Conservation (phyloP, 768 basidiomycete species). For the Tephrocybe sp. region DNA sequence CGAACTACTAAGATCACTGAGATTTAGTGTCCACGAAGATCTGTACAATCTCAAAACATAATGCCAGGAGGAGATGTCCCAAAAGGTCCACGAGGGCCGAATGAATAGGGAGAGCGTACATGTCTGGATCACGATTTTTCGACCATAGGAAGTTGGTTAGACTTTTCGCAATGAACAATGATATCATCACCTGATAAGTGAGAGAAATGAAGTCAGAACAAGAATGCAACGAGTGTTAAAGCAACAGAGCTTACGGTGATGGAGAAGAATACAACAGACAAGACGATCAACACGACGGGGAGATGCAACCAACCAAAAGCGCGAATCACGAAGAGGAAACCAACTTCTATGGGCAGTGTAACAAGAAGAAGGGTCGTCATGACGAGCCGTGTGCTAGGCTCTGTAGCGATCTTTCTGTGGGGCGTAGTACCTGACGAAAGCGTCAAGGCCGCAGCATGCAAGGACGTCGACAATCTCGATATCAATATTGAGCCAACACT, state of each 20-base stretch:
- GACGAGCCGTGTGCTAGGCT: constrained; percentile 49
- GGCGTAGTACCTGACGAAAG: constrained; percentile 20
- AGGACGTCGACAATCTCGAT: constrained; percentile 84
- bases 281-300: constrained; percentile 62
- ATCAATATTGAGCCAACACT: constrained; percentile 89
- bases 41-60: constrained; percentile 69
- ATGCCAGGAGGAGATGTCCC: constrained; percentile 76
- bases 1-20: no score
- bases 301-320: constrained; percentile 77
- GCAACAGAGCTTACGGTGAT: constrained; percentile 58
- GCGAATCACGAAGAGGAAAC: constrained; percentile 67
- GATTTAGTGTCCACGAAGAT: constrained; percentile 19
- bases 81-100: constrained; percentile 85
- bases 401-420: constrained; percentile 16
- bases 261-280: constrained; percentile 71
- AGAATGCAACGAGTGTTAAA: not conserved
- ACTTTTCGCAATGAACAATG: constrained; percentile 60
- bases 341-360: constrained; percentile 75
- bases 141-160: constrained; percentile 81
- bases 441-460: constrained; percentile 63
- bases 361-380: constrained; percentile 70
- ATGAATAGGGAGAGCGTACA: constrained; percentile 91
- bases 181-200: constrained; percentile 57
- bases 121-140: constrained; percentile 78
- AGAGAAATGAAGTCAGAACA: constrained; percentile 3